Conservation (phyloP, 768 basidiomycete species). For the Xanthoconium stramineum region DNA sequence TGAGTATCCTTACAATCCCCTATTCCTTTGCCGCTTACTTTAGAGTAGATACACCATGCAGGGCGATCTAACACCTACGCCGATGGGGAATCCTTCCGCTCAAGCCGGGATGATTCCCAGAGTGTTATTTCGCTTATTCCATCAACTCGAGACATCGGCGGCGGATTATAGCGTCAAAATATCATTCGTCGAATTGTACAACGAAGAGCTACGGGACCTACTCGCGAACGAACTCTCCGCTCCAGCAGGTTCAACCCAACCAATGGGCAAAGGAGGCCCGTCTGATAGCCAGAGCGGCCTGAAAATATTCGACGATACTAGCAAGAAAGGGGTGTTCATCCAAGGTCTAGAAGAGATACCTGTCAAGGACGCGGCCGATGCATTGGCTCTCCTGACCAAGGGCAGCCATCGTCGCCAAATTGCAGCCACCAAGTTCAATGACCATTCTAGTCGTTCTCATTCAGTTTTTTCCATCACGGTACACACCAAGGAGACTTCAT, state of each 20-base stretch:
- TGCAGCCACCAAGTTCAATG: slow-evolving; percentile 96
- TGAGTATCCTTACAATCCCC: slow-evolving; percentile 40
- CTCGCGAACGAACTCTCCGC: slow-evolving; percentile 74
- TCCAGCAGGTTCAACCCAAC: slow-evolving; percentile 64
- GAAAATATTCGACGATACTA: slow-evolving; percentile 91
- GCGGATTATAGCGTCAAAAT: slow-evolving; percentile 90
- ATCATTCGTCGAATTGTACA: slow-evolving; percentile 94
- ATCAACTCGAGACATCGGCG: slow-evolving; percentile 72
- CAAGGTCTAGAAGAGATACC: slow-evolving; percentile 91
- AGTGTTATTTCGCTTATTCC: slow-evolving; percentile 86
- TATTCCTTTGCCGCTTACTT: slow-evolving; percentile 10
- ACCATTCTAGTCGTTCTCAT: slow-evolving; percentile 95
- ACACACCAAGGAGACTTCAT: slow-evolving; percentile 79
- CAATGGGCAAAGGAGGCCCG: slow-evolving; percentile 63
- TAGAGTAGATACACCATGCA: slow-evolving; percentile 89
- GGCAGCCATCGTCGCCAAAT: slow-evolving; percentile 91
- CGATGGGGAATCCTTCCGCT: slow-evolving; percentile 82
- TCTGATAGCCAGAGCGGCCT: slow-evolving; percentile 59
- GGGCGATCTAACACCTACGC: slow-evolving; percentile 81
- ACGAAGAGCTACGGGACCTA: slow-evolving; percentile 96
- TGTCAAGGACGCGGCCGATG: slow-evolving; percentile 80
- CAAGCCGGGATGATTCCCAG: slow-evolving; percentile 97
- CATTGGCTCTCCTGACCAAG: slow-evolving; percentile 78
- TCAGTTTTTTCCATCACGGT: slow-evolving; percentile 97
- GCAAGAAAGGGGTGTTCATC: slow-evolving; percentile 86